A percentile compares a stretch with the other conserved stretches of the same genome.
phyloP scores from a whole-genome alignment of 2,329 filamentous ascomycete species.

The Cryoendolithus antarcticus region DNA sequence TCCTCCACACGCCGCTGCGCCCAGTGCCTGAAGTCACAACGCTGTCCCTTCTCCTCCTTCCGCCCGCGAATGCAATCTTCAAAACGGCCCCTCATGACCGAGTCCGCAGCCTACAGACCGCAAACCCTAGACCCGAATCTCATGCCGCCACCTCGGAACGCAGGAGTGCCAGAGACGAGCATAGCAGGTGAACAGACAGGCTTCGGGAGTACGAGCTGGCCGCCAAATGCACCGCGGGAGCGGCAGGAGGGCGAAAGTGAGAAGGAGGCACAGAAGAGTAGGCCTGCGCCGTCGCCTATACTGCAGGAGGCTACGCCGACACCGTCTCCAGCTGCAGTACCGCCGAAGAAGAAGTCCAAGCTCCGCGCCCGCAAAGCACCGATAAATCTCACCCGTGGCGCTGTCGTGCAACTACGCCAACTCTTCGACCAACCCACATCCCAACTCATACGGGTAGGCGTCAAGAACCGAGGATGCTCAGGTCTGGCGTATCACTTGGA shows the following conservation, averaged over 20 bases:
- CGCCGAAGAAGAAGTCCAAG: conserved; percentile 47
- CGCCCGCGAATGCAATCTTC: conserved; percentile 33
- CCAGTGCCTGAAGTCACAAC: conserved; percentile 28
- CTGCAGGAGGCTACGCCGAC: conserved; percentile 16
- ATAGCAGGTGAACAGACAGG: conserved; percentile 40
- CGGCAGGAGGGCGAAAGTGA: conserved; percentile 39
- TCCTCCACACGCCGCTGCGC: conserved; percentile 23
- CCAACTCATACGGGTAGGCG: conserved; percentile 86
- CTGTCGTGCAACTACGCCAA: conserved; percentile 63
- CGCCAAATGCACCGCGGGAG: conserved; percentile 32
- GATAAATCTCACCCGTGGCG: conserved; percentile 70
- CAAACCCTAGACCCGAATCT: conserved; percentile 44
- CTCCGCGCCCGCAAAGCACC: conserved; percentile 78
- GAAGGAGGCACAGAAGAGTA: conserved; percentile 54
- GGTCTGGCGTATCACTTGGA: conserved; percentile 88
- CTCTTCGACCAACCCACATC: conserved; percentile 76
- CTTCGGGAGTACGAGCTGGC: conserved; percentile 26
- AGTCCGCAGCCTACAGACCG: conserved; percentile 48
- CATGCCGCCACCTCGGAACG: conserved; percentile 46
- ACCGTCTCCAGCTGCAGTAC: conserved; percentile 23
- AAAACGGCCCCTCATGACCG: conserved; percentile 52
- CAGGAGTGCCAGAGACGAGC: conserved; percentile 47
- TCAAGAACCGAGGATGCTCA: conserved; percentile 87
- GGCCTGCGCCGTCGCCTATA: conserved; percentile 24
- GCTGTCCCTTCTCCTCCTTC: conserved; percentile 33